Percentiles rank a stretch among this genome's conserved stretches.
phyloP scores from a whole-genome alignment of 2,329 filamentous ascomycete genomes.

The Neofusicoccum ribis region DNA sequence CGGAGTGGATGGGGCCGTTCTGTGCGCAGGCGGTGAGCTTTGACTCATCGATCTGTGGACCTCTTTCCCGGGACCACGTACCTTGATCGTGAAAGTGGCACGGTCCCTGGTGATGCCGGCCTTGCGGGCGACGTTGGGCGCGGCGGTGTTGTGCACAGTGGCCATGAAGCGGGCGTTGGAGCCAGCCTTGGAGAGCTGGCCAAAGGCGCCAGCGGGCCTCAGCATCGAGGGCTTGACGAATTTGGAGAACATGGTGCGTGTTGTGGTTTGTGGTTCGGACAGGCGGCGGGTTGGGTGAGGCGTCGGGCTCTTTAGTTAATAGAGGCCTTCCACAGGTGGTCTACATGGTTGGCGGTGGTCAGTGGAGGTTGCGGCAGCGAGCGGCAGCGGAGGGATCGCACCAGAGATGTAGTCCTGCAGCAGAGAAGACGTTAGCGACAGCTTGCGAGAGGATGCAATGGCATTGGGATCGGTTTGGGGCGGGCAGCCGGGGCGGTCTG shows the following conservation, averaged over 20 bases:
- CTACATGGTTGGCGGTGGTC: constrained; percentile 39
- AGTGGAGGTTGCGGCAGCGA: constrained; percentile 17
- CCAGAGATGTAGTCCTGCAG: constrained; percentile 65
- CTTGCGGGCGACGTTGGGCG: constrained; percentile 59
- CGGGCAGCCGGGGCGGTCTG: background rate
- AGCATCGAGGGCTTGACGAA: constrained; percentile 54
- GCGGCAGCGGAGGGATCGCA: constrained; percentile 36
- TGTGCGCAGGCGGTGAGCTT: constrained; percentile 36
- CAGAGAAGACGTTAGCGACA: constrained; percentile 36
- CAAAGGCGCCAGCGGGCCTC: constrained; percentile 43
- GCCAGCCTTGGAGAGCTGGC: constrained; percentile 48
- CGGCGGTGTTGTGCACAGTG: constrained; percentile 68
- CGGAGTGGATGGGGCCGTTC: constrained; percentile 94
- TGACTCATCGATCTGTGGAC: background rate
- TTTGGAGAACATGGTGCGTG: constrained; percentile 54
- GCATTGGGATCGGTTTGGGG: background rate
- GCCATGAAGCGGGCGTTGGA: constrained; percentile 58
- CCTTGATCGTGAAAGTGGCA: constrained; percentile 92
- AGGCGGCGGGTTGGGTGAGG: constrained; percentile 17
- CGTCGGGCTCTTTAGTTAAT: constrained; percentile 53
- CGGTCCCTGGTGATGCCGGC: constrained; percentile 71
- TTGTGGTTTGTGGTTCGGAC: constrained; percentile 20
- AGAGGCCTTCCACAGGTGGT: constrained; percentile 69
- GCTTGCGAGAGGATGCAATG: constrained; percentile 16
- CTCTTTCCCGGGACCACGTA: constrained; percentile 45